phyloP scores from a whole-genome alignment of 768 basidiomycete species.

The Boletus vinaceobasis region DNA sequence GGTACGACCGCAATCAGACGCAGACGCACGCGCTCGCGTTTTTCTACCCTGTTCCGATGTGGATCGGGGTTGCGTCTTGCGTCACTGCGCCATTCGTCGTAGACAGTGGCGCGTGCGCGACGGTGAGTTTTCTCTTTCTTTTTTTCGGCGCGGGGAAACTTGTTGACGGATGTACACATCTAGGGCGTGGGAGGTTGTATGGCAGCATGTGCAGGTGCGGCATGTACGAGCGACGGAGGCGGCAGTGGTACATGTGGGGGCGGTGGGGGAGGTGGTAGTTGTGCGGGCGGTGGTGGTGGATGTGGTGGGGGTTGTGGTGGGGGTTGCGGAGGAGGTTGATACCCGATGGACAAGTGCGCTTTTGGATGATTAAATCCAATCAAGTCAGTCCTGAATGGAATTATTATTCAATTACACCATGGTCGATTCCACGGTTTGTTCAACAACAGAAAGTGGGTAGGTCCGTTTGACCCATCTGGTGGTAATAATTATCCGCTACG shows the following conservation, averaged over 20 bases:
- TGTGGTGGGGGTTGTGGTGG: not conserved
- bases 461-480: not conserved
- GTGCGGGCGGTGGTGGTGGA: too few relatives aligned
- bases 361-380: not conserved
- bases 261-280: not conserved
- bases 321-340: not conserved
- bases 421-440: too few relatives aligned
- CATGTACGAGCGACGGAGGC: not conserved
- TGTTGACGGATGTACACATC: not conserved
- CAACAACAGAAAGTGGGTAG: not conserved
- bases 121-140: not conserved
- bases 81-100: not conserved
- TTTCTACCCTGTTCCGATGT: slow-evolving; percentile 11
- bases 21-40: slow-evolving; percentile 2
- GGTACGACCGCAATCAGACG: not conserved
- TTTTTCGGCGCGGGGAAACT: not conserved
- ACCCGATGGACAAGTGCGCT: not conserved
- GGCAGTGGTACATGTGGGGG: not conserved
- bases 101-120: not conserved
- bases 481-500: not conserved
- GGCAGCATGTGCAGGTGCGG: not conserved
- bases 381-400: not conserved
- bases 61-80: not conserved
- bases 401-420: too few relatives aligned
- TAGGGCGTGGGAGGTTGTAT: slow-evolving; percentile 4